Evolutionary conservation across 805 yeast species (phyloP), one percentile per base, ranked within the genome.

Genomic region (Wickerhamiella domercqiae): DNA sequence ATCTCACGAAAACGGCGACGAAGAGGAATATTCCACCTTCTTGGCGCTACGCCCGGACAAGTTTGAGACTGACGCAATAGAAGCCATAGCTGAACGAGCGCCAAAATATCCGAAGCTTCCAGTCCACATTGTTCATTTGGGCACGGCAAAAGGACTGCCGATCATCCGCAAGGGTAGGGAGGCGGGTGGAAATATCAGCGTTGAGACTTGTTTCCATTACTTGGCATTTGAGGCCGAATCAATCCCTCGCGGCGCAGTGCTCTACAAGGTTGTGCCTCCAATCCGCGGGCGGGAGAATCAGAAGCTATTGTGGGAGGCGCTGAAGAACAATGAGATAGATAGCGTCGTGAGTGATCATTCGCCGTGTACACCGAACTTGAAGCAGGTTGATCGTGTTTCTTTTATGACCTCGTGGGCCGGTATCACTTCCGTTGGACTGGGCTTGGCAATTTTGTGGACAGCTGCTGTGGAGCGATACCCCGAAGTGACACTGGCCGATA

Each of bases 371-470:
- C 94, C 96, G 0, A 82, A 82, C 42, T 64, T 86, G 51, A 86
- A 86, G 57, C 79, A 81, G 17, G 63, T 83, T 37, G 77, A 73
- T 7, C 66, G 71, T 42, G 95, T 95, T 29, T 94, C 86, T 54
- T 86, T 86, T 55, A 73, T 86, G 48, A 70, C 75, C 25, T 93
- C 96, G 2, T 86, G 97, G 97, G 97, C 96, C 25, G 97, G 97
- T 7, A 83, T 86, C 29, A 68, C 94, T 2, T 80, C 94, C 1
- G 93, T 86, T 22, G 97, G 97, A 0, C 70, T 87, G 29, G 96
- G 96, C 0, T 64, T 86, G 34, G 80, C 93, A 0, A 68, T 84
- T 29, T 57, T 86, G 36, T 78, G 72, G 67, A 81, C 94, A 1
- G 38, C 78, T 49, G 84, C 64, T 13, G 47, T 50, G 34, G 68